Percentiles rank a stretch among this genome's conserved stretches.
Evolutionary conservation across 2,329 filamentous ascomycete genomes (phyloP).

Genomic region (Sporothrix pseudoabietina): DNA sequence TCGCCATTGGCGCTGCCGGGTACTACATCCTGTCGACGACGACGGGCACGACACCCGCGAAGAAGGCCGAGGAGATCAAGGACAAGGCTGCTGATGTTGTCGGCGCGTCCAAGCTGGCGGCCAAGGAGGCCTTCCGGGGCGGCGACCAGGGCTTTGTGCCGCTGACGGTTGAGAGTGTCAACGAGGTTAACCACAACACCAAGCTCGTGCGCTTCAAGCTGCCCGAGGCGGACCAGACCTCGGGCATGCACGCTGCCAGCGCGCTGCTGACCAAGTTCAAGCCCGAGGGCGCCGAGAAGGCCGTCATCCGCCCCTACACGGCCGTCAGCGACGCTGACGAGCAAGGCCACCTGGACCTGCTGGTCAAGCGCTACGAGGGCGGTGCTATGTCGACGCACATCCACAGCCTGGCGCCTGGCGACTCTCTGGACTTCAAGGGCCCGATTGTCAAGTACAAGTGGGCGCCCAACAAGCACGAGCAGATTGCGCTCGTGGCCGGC

Average conservation of each 20-base stretch:
- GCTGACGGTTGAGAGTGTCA: slow-evolving; percentile 75
- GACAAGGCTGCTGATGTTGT: slow-evolving; percentile 46
- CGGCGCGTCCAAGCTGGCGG: slow-evolving; percentile 36
- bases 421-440: slow-evolving; percentile 89
- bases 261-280: slow-evolving; percentile 92
- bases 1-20: slow-evolving; percentile 57
- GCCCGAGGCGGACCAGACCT: slow-evolving; percentile 79
- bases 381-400: slow-evolving; percentile 92
- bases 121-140: slow-evolving; percentile 66
- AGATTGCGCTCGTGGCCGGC: slow-evolving; percentile 85
- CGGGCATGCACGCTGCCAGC: slow-evolving; percentile 79
- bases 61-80: slow-evolving; percentile 57
- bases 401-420: slow-evolving; percentile 77
- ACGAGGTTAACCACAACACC: slow-evolving; percentile 88
- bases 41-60: slow-evolving; percentile 35
- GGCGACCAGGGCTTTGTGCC: slow-evolving; percentile 88
- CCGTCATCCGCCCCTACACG: slow-evolving; percentile 88
- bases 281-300: slow-evolving; percentile 74
- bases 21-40: slow-evolving; percentile 56
- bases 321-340: slow-evolving; percentile 83
- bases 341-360: slow-evolving; percentile 79
- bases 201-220: slow-evolving; percentile 90
- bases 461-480: slow-evolving; percentile 87
- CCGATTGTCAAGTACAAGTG: slow-evolving; percentile 93
- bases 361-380: slow-evolving; percentile 88